A percentile compares a stretch with the other conserved stretches of the same genome.
Evolutionary conservation across 1,139 yeast species (phyloP).

Genomic region (Kodamaea sp.): DNA sequence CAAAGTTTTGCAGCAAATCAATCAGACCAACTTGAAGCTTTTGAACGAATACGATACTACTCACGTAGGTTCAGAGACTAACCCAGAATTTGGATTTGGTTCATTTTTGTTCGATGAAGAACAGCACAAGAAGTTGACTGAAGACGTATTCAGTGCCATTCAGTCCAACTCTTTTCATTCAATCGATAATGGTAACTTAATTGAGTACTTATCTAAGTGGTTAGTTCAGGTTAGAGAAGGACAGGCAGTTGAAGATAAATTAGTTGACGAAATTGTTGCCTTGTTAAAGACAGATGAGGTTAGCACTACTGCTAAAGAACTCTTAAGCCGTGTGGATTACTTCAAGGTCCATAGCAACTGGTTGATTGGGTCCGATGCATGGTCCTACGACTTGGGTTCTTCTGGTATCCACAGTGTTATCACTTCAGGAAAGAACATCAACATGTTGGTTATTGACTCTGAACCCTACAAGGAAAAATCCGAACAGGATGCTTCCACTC

Average conservation of each 20-base stretch:
- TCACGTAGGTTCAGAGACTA: conserved; percentile 48
- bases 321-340: conserved; percentile 48
- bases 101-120: conserved; percentile 61
- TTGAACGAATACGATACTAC: conserved; percentile 50
- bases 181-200: conserved; percentile 48
- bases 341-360: conserved; percentile 60
- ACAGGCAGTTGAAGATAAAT: conserved; percentile 24
- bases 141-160: conserved; percentile 50
- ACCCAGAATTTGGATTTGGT: conserved; percentile 91
- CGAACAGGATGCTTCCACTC: conserved; percentile 30
- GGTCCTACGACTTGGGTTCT: conserved; percentile 92
- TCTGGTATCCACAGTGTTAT: conserved; percentile 89
- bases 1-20: conserved; percentile 71
- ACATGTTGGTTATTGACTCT: conserved; percentile 87
- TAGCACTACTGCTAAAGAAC: conserved; percentile 38
- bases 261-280: conserved; percentile 37
- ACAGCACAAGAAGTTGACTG: conserved; percentile 47
- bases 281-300: conserved; percentile 45
- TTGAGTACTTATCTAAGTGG: conserved; percentile 71
- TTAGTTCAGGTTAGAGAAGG: conserved; percentile 44
- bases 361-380: conserved; percentile 92
- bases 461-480: conserved; percentile 65
- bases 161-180: conserved; percentile 51
- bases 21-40: conserved; percentile 53
- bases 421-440: conserved; percentile 73